Conservation (phyloP, 352 stramenopile genomes). For the Globisporangium mamillatum region DNA sequence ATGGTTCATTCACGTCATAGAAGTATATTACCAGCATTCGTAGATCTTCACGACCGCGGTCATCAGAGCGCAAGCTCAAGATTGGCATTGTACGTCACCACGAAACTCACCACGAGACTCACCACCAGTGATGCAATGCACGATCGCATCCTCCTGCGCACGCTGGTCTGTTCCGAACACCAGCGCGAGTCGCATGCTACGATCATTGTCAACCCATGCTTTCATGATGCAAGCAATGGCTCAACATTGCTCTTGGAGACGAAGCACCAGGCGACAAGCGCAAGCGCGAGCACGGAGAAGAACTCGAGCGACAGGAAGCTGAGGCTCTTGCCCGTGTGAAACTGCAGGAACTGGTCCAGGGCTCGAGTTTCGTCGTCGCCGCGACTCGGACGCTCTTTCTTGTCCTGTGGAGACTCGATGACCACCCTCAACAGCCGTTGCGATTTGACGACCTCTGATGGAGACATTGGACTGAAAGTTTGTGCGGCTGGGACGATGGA, state of each 20-base stretch:
- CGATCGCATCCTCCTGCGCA: neutral
- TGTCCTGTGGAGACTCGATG: conserved; percentile 13
- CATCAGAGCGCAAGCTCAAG: conserved; percentile 16
- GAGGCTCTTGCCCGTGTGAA: conserved; percentile 6
- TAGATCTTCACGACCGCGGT: conserved; percentile 48
- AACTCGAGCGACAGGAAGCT: conserved; percentile 17
- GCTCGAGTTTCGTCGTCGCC: conserved; percentile 2
- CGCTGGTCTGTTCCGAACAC: conserved; percentile 2
- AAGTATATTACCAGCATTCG: conserved; percentile 23
- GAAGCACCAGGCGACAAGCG: neutral
- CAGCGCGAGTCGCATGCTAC: conserved; percentile 3
- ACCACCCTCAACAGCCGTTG: conserved; percentile 11
- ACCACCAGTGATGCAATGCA: neutral
- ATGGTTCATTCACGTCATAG: too few species aligned
- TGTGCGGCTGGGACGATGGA: too few species aligned
- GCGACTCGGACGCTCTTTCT: conserved; percentile 4
- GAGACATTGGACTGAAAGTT: too few species aligned
- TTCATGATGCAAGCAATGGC: conserved; percentile 4
- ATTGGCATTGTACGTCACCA: too few species aligned
- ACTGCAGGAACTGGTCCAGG: conserved; percentile 10
- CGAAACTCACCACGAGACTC: too few species aligned
- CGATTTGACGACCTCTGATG: too few species aligned
- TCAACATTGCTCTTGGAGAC: neutral
- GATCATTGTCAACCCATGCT: neutral
- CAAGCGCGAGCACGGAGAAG: conserved; percentile 15